Conservation (phyloP, 345 rosid genomes). For the Populus nigra region DNA sequence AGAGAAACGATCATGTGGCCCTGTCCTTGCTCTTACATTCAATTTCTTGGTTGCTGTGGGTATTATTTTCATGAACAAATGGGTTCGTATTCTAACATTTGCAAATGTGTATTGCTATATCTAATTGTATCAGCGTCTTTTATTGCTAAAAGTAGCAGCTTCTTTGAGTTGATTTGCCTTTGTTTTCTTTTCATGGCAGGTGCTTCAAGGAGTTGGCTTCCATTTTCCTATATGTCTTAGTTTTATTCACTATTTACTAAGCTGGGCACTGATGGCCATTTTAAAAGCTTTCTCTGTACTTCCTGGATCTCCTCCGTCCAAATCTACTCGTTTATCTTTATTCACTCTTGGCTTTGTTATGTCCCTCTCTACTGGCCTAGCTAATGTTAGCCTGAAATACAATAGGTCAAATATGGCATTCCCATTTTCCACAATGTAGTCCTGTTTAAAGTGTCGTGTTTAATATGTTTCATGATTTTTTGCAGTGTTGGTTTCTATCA, state of each 20-base stretch:
- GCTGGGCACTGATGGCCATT: constrained; percentile 82
- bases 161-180: neutral
- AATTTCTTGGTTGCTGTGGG: constrained; percentile 73
- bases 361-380: constrained; percentile 94
- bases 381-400: constrained; percentile 95
- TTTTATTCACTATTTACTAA: constrained; percentile 72
- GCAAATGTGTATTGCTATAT: neutral
- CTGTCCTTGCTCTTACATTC: constrained; percentile 69
- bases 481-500: constrained; percentile 92
- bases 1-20: constrained; percentile 59
- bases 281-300: constrained; percentile 65
- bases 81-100: constrained; percentile 40
- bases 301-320: constrained; percentile 72
- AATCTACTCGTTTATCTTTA: constrained; percentile 52
- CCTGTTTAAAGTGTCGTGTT: constrained; percentile 1
- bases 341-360: constrained; percentile 80
- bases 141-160: neutral
- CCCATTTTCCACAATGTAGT: neutral
- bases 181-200: constrained; percentile 36
- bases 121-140: neutral
- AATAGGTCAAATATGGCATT: constrained; percentile 54
- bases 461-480: neutral
- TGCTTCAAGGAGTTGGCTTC: constrained; percentile 82
- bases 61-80: constrained; percentile 85
- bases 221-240: constrained; percentile 85